Evolutionary conservation across 2,329 filamentous ascomycete genomes (phyloP), one percentile per base, ranked within the genome.

Genomic region (Chaetomium globosum): DNA sequence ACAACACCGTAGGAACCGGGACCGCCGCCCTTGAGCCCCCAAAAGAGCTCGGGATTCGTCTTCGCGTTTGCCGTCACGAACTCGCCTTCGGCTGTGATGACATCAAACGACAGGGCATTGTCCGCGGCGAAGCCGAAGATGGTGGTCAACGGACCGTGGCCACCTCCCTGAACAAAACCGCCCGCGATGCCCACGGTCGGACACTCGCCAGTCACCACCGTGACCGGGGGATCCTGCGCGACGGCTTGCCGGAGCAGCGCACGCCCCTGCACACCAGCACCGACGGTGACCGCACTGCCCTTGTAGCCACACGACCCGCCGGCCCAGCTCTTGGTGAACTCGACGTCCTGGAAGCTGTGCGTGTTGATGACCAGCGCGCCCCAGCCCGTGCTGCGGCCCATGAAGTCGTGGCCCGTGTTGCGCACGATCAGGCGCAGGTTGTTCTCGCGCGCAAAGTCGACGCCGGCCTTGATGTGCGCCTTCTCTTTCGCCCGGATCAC

Each of bases 351-450:
- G 61, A 87, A 79, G 67, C 80, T 74, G 65, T 87, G 84, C 8
- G 81, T 87, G 80, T 86, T 87, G 60, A 88, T 76, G 4, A 80
- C 79, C 3, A 87, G 73, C 0, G 83, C 79, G 1, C 87, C 87
- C 26, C 81, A 82, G n/a, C 87, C 88, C 0, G 86, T 86, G 0
- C 83, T 87, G 51, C 85, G 83, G 52, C 87, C 88, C 33, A 82
- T 77, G 67, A 80, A 82, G 69, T 86, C 83, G 71, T 87, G 84
- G 1, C 84, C 84, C 0, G 84, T 86, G 68, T 86, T 86, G 65
- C 82, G 80, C 65, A 87, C 79, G 33, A 85, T 76, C 0, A 87
- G 70, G 1, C 84, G 80, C 54, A 87, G 75, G 68, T 83, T 83
- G 67, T 82, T 73, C 7, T 79, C 66, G 0, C 72, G 73, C 0